Base-by-base conservation (phyloP, 164 flowering plant genomes). In the Buxus sempervirens region DNA sequence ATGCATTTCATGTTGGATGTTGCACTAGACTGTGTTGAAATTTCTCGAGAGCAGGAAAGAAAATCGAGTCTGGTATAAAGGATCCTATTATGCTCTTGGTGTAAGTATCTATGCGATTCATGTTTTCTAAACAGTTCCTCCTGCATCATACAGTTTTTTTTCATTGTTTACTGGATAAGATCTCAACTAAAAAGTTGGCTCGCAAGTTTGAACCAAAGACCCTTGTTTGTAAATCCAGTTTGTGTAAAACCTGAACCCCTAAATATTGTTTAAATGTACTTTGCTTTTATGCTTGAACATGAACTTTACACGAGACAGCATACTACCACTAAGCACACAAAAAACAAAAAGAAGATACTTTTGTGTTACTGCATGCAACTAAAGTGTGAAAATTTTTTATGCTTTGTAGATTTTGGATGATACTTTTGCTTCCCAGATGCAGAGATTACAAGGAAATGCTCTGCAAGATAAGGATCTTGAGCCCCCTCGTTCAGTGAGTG, bases 371-470 rank as follows among this genome's bases (percentile, higher is more conserved):
- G 18, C 51, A 45, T 45, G 51, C 2, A 45, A 23, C 54, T 42
- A 62, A 62, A 20, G 27, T 3, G 6, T 42, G 27, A 27, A 51
- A 1, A 25, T 49, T 26, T 25, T 51, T 63, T 41, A 22, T 55
- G 25, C 18, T 21, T n/a, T 80, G 80, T 68, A 94, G 98, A 77
- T 91, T 71, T 76, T 94, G 84, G 98, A 94, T 41, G 97, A 94
- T 63, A 86, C 83, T 5, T 91, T 90, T 71, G 96, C 92, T 25
- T 94, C 98, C 19, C 92, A 91, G 68, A 94, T 94, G 97, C 98
- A 94, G 65, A 77, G 90, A 72, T 65, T 94, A 71, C 88, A 78
- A 73, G 98, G 98, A 65, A 91, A 94, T 71, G 81, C 93, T 0
- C 73, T 94, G 62, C 92, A 89, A 77, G 89, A 84, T 62, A 91